A percentile compares a stretch with the other conserved stretches of the same genome.
Conservation (phyloP, 805 yeast genomes). For the Candida palmyrensis region DNA sequence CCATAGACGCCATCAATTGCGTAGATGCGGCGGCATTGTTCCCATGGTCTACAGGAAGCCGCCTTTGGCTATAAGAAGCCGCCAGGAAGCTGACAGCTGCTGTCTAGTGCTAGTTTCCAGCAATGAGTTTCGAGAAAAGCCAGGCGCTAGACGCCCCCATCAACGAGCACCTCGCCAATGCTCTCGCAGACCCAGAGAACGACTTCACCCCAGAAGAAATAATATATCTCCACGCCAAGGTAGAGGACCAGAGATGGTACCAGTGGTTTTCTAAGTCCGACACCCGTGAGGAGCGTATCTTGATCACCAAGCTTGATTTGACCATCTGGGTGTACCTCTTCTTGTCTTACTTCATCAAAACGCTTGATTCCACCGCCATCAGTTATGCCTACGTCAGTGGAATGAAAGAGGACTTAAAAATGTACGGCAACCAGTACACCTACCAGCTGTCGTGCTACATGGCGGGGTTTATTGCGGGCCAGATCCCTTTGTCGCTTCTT, state of each 20-base stretch:
- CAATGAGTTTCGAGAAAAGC: too few species aligned
- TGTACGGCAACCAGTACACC: constrained; percentile 20
- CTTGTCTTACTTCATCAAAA: constrained; percentile 21
- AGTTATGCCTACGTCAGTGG: constrained; percentile 23
- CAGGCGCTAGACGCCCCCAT: too few species aligned
- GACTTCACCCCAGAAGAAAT: constrained; percentile 10
- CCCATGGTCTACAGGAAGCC: too few species aligned
- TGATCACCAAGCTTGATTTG: constrained; percentile 25
- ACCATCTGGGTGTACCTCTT: constrained; percentile 19
- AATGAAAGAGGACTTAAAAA: constrained; percentile 15
- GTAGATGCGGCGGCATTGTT: too few species aligned
- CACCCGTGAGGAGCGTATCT: constrained; percentile 21
- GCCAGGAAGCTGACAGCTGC: too few species aligned
- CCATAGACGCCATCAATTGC: too few species aligned
- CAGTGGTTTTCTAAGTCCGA: constrained; percentile 23
- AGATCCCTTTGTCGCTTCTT: constrained; percentile 19
- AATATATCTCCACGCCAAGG: constrained; percentile 7
- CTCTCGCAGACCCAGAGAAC: too few species aligned
- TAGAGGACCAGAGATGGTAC: constrained; percentile 19
- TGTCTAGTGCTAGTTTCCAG: too few species aligned
- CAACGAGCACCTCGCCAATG: too few species aligned
- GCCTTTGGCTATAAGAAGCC: too few species aligned
- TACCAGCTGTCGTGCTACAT: constrained; percentile 9
- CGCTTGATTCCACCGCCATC: constrained; percentile 15
- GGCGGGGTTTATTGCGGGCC: constrained; percentile 28